A percentile compares a stretch with the other conserved stretches of the same genome.
These are phyloP conservation scores for Urtica urens DNA, from an alignment of 306 rosid genomes.

Conservation along the genomic window DNA sequence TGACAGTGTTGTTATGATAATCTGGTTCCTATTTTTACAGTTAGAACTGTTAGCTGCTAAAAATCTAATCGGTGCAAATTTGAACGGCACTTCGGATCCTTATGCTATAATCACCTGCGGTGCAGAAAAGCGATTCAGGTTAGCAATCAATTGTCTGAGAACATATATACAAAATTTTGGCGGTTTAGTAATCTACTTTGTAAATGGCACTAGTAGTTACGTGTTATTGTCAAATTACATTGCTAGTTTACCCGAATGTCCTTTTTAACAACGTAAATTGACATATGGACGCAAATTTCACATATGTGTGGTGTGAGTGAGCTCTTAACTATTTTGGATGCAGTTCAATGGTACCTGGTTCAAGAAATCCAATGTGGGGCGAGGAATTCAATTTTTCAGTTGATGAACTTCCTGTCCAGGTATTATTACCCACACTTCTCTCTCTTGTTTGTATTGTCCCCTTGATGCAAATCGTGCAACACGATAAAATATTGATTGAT, in stretches of 20 bases:
- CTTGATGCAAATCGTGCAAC: no score
- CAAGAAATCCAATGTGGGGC: constrained; percentile 99
- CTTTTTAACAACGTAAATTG: neutral
- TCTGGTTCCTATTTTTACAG: no score
- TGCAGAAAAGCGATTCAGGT: constrained; percentile 93
- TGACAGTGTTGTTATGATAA: neutral
- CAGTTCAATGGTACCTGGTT: constrained; percentile 99
- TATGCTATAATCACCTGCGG: constrained; percentile 88
- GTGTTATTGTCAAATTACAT: no score
- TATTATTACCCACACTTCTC: constrained; percentile 9
- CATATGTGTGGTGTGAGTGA: constrained; percentile 8
- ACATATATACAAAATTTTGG: neutral
- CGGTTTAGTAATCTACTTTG: no score
- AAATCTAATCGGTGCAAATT: constrained; percentile 82
- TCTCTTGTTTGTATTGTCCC: neutral
- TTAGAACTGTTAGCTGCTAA: constrained; percentile 94
- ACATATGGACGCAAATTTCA: no score
- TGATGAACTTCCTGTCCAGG: constrained; percentile 96
- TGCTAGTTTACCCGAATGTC: neutral
- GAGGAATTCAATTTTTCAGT: constrained; percentile 94
- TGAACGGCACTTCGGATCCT: constrained; percentile 97
- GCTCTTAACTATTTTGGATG: constrained; percentile 24
- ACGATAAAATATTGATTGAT: no score
- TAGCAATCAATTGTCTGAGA: neutral
- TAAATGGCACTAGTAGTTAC: no score